phyloP scores from a whole-genome alignment of 345 rosid species.

The Ricinus communis region DNA sequence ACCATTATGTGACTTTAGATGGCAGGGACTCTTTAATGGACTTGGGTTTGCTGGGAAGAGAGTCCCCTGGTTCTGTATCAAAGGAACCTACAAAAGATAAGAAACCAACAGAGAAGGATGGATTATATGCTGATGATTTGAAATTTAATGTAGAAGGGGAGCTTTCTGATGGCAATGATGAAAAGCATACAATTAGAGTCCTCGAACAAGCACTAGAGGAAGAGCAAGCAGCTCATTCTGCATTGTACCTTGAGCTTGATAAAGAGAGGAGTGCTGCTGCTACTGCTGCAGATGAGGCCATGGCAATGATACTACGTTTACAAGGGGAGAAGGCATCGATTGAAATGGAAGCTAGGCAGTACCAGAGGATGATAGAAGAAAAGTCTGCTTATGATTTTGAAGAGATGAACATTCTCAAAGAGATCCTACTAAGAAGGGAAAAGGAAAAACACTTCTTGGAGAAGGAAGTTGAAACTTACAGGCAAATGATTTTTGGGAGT shows the following conservation, averaged over 20 bases:
- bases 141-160: slow-evolving; percentile 28
- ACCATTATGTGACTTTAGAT: slow-evolving; percentile 35
- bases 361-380: slow-evolving; percentile 85
- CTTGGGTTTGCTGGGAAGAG: slow-evolving; percentile 15
- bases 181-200: slow-evolving; percentile 34
- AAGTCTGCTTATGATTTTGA: slow-evolving; percentile 75
- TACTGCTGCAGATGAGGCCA: slow-evolving; percentile 84
- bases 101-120: slow-evolving; percentile 29
- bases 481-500: slow-evolving; percentile 42
- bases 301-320: slow-evolving; percentile 83
- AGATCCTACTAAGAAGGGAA: slow-evolving; percentile 70
- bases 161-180: slow-evolving; percentile 28
- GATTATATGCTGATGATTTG: slow-evolving; percentile 20
- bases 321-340: slow-evolving; percentile 79
- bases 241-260: slow-evolving; percentile 60
- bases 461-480: slow-evolving; percentile 72
- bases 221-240: slow-evolving; percentile 47
- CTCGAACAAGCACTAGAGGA: slow-evolving; percentile 57
- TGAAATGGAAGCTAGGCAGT: slow-evolving; percentile 89
- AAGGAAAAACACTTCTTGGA: slow-evolving; percentile 74
- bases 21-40: slow-evolving; percentile 33
- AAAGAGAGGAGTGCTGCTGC: slow-evolving; percentile 87
- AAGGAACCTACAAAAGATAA: slow-evolving; percentile 20
- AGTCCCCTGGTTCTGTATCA: slow-evolving; percentile 28
- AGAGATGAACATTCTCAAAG: slow-evolving; percentile 84